A percentile compares a stretch with the other conserved stretches of the same genome.
These are phyloP conservation scores for Scytalidium sp. DNA, from an alignment of 2,329 filamentous ascomycete species.

Conservation along the genomic window DNA sequence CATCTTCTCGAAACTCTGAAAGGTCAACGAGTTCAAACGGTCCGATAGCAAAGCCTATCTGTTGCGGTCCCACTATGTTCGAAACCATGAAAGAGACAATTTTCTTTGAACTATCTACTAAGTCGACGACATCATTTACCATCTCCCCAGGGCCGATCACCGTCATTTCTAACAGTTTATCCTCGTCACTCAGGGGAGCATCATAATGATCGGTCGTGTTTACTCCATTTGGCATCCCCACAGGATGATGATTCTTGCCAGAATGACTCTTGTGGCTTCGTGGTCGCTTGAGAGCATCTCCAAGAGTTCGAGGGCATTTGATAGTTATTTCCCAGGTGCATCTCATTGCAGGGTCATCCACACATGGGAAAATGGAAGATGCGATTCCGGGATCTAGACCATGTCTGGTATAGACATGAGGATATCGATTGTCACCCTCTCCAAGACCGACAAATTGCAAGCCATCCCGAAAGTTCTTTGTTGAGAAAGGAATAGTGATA, in stretches of 20 bases:
- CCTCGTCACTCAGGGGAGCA: constrained; percentile 62
- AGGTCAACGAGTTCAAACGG: constrained; percentile 94
- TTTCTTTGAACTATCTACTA: constrained; percentile 76
- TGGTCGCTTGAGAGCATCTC: constrained; percentile 62
- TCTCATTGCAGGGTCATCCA: constrained; percentile 79
- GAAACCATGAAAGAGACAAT: constrained; percentile 80
- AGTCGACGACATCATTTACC: constrained; percentile 77
- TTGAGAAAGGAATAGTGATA: constrained; percentile 72
- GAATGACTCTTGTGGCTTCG: constrained; percentile 34
- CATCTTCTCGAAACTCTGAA: constrained; percentile 82
- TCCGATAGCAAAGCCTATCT: constrained; percentile 90
- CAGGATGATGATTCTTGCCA: constrained; percentile 34
- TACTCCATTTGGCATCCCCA: constrained; percentile 6
- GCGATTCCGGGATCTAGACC: constrained; percentile 74
- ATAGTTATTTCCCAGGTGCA: constrained; percentile 88
- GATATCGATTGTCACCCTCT: constrained; percentile 76
- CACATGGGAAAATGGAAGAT: constrained; percentile 87
- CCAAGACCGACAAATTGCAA: constrained; percentile 88
- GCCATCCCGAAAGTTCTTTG: constrained; percentile 76
- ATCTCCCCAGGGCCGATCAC: constrained; percentile 89
- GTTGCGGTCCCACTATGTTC: constrained; percentile 75
- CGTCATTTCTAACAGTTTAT: constrained; percentile 82
- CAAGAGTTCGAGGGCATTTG: constrained; percentile 80
- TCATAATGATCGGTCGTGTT: constrained; percentile 27
- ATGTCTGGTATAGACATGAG: constrained; percentile 87